A percentile compares a stretch with the other conserved stretches of the same genome.
Conservation (phyloP, 495 filamentous ascomycete genomes). For the Penicillium parvum region DNA sequence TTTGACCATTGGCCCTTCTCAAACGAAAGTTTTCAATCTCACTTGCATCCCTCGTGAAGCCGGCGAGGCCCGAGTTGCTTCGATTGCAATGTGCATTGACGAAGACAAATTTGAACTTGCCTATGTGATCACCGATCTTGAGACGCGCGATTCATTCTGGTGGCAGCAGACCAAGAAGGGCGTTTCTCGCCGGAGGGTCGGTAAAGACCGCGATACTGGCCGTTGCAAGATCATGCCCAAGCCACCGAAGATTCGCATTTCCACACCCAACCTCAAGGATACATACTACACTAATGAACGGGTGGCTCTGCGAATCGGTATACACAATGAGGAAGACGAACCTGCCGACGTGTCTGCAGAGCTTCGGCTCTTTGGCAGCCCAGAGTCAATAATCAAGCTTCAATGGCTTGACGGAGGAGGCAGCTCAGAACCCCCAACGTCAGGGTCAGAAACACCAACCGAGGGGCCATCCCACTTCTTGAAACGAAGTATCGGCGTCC, state of each 20-base stretch:
- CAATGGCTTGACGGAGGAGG: constrained; percentile 41
- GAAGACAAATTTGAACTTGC: constrained; percentile 65
- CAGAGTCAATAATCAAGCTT: constrained; percentile 48
- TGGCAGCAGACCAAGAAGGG: constrained; percentile 48
- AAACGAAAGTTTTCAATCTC: constrained; percentile 67
- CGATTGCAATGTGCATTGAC: constrained; percentile 57
- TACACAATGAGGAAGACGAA: constrained; percentile 81
- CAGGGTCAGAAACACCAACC: constrained; percentile 24
- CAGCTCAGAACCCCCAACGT: constrained; percentile 9
- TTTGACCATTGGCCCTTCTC: constrained; percentile 63
- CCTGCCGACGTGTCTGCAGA: constrained; percentile 67
- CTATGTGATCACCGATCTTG: constrained; percentile 52
- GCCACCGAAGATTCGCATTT: constrained; percentile 85
- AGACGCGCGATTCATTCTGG: constrained; percentile 46
- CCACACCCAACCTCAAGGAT: constrained; percentile 51
- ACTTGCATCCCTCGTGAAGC: constrained; percentile 73
- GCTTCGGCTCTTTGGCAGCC: constrained; percentile 56
- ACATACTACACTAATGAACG: constrained; percentile 83
- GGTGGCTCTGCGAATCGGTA: constrained; percentile 59
- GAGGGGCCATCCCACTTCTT: constrained; percentile 34
- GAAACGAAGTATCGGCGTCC: constrained; percentile 34
- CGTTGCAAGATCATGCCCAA: constrained; percentile 71
- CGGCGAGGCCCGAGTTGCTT: constrained; percentile 64
- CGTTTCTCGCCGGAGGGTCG: constrained; percentile 31
- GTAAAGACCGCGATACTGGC: constrained; percentile 36